phyloP scores from a whole-genome alignment of 768 basidiomycete genomes.

The Epithele typhae region DNA sequence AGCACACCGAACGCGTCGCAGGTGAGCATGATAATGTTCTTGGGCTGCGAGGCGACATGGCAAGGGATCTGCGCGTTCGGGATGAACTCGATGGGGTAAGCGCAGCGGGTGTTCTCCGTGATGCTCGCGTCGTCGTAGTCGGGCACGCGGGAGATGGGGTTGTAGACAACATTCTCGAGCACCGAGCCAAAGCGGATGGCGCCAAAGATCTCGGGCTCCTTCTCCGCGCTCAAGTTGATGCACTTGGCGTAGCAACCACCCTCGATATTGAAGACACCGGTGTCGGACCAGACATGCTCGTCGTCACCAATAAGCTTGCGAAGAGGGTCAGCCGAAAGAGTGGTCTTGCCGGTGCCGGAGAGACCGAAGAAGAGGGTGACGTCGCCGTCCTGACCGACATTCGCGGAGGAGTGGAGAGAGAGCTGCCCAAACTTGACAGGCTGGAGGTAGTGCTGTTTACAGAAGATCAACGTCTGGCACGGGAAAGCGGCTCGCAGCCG shows the following conservation, averaged over 20 bases:
- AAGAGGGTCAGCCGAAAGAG: slow-evolving; percentile 92
- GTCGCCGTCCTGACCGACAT: slow-evolving; percentile 86
- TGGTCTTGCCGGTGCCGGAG: slow-evolving; percentile 98
- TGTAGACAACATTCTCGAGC: slow-evolving; percentile 99
- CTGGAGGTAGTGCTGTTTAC: slow-evolving; percentile 84
- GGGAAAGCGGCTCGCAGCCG: background rate
- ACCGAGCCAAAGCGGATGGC: slow-evolving; percentile 95
- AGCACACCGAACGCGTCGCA: slow-evolving; percentile 99
- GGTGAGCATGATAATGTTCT: slow-evolving; percentile 94
- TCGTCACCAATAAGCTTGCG: slow-evolving; percentile 97
- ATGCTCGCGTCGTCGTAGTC: slow-evolving; percentile 97
- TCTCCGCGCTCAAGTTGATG: slow-evolving; percentile 94
- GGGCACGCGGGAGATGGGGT: slow-evolving; percentile 71
- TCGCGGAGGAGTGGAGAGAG: slow-evolving; percentile 96
- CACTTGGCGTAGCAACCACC: slow-evolving; percentile 99
- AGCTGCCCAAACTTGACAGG: slow-evolving; percentile 98
- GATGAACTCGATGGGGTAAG: slow-evolving; percentile 98
- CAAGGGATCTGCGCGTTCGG: slow-evolving; percentile 95
- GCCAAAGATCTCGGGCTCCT: slow-evolving; percentile 96
- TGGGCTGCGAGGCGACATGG: slow-evolving; percentile 79
- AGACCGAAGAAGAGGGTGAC: slow-evolving; percentile 99
- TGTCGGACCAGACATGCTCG: slow-evolving; percentile 99
- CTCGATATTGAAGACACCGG: slow-evolving; percentile 99
- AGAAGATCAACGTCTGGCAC: slow-evolving; percentile 9
- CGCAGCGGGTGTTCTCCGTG: slow-evolving; percentile 99